Percentiles rank a stretch among this genome's conserved stretches.
Conservation (phyloP, 75 land plant species). For the Azolla pinnata region DNA sequence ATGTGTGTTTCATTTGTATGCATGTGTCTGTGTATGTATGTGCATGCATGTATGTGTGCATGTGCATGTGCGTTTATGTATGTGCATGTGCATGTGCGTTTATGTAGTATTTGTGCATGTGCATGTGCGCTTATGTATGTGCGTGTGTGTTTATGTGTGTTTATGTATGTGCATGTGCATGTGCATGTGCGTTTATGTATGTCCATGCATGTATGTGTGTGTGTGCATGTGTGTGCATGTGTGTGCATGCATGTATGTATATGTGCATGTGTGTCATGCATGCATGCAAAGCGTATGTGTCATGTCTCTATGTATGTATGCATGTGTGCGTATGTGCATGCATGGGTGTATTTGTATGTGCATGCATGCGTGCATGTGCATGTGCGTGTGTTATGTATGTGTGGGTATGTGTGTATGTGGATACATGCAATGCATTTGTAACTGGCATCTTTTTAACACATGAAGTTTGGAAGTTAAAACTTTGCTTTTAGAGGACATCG, state of each 20-base stretch:
- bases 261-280: too few relatives aligned
- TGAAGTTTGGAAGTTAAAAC: too few relatives aligned
- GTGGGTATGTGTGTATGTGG: not conserved
- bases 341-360: not conserved
- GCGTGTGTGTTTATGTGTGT: not conserved
- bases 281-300: not conserved
- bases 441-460: not conserved
- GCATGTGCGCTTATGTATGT: not conserved
- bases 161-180: not conserved
- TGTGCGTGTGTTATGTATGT: not conserved
- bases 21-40: conserved; percentile 4
- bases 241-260: not conserved
- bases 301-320: not conserved
- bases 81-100: not conserved
- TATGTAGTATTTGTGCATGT: not conserved
- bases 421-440: not conserved
- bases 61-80: not conserved
- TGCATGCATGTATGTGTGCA: conserved; percentile 1
- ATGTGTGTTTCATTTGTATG: not conserved
- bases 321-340: not conserved
- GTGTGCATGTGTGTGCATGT: not conserved
- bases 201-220: not conserved
- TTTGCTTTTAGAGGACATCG: too few relatives aligned
- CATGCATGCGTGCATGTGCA: not conserved
- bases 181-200: not conserved